A percentile compares a stretch with the other conserved stretches of the same genome.
Conservation (phyloP, 2,329 filamentous ascomycete genomes). For the Fusarium torreyae region DNA sequence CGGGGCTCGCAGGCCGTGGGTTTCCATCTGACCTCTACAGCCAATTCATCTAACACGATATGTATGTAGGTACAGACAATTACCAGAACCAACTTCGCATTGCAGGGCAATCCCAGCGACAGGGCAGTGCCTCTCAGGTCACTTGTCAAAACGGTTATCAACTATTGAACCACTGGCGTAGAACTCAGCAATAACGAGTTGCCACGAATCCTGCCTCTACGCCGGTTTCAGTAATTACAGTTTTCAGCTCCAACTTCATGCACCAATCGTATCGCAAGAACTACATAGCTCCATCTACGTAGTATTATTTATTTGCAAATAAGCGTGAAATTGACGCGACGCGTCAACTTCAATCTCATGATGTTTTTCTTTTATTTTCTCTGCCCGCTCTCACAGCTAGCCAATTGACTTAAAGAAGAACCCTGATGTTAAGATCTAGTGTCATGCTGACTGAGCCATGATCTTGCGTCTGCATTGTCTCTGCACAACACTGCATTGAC, state of each 20-base stretch:
- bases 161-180: slow-evolving; percentile 35
- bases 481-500: slow-evolving; percentile 49
- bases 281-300: slow-evolving; percentile 5
- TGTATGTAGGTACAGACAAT: slow-evolving; percentile 13
- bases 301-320: slow-evolving; percentile 17
- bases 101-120: slow-evolving; percentile 38
- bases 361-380: slow-evolving; percentile 44
- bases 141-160: slow-evolving; percentile 39
- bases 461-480: slow-evolving; percentile 37
- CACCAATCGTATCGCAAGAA: slow-evolving; percentile 40
- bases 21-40: slow-evolving; percentile 26
- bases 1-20: slow-evolving; percentile 37
- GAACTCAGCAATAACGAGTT: slow-evolving; percentile 42
- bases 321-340: slow-evolving; percentile 37
- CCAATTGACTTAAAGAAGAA: slow-evolving; percentile 20
- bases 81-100: slow-evolving; percentile 3
- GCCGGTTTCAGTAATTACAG: slow-evolving; percentile 40
- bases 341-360: slow-evolving; percentile 30
- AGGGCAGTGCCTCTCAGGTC: slow-evolving; percentile 27
- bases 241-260: slow-evolving; percentile 31
- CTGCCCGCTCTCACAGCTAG: slow-evolving; percentile 2
- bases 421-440: slow-evolving; percentile 20
- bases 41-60: slow-evolving; percentile 30
- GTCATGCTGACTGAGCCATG: slow-evolving; percentile 25
- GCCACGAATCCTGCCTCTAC: slow-evolving; percentile 45